These are phyloP conservation scores for Madurella fahalii DNA, from an alignment of 2,329 filamentous ascomycete genomes.

Conservation along the genomic window DNA sequence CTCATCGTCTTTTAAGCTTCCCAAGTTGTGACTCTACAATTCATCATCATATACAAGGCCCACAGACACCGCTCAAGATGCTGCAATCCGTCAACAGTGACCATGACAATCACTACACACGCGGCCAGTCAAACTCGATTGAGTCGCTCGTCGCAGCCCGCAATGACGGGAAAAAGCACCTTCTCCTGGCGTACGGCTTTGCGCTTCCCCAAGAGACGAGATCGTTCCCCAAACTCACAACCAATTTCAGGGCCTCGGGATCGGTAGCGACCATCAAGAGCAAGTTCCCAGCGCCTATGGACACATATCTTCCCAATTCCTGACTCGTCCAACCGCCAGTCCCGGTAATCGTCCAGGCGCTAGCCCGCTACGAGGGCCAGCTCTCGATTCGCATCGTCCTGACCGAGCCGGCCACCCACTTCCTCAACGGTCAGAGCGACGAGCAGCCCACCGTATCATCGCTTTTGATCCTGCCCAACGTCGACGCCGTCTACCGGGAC, in stretches of 20 bases:
- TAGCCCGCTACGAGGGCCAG: constrained; percentile 43
- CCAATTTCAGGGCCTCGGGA: constrained; percentile 22
- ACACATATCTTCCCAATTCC: neutral
- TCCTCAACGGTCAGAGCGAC: constrained; percentile 68
- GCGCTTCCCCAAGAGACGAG: neutral
- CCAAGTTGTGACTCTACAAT: too few species aligned
- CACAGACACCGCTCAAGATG: constrained; percentile 12
- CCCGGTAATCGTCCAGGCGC: constrained; percentile 58
- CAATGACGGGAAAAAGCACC: constrained; percentile 19
- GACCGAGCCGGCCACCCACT: constrained; percentile 67
- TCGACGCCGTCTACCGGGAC: constrained; percentile 78
- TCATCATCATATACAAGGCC: too few species aligned
- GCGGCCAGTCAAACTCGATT: constrained; percentile 16
- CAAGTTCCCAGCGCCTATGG: neutral
- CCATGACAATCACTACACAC: constrained; percentile 19
- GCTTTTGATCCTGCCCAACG: constrained; percentile 59
- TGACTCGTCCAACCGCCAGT: constrained; percentile 9
- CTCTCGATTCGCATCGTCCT: constrained; percentile 84
- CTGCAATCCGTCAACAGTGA: constrained; percentile 14
- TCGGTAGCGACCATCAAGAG: constrained; percentile 29
- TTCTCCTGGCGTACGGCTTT: constrained; percentile 23
- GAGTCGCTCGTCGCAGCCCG: constrained; percentile 18
- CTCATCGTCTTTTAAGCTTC: too few species aligned
- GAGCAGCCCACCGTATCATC: constrained; percentile 70
- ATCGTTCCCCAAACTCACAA: too few species aligned